A percentile compares a stretch with the other conserved stretches of the same genome.
Conservation (phyloP, 208 protist genomes). For the Leishmania amazonensis region DNA sequence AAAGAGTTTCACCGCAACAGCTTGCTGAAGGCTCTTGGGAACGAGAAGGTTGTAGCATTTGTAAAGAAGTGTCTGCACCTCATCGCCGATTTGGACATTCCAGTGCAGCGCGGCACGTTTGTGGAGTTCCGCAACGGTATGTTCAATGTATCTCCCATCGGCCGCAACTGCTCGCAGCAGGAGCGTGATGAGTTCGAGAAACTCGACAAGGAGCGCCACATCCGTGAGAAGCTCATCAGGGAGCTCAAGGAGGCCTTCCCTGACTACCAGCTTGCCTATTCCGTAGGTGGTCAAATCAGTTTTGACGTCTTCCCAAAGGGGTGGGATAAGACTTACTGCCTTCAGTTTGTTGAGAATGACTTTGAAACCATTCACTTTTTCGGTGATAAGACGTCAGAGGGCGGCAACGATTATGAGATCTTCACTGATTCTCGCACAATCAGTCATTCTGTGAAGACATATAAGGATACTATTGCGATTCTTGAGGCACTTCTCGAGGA, state of each 20-base stretch:
- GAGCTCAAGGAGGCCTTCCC: slow-evolving; percentile 84
- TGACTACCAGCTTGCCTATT: slow-evolving; percentile 95
- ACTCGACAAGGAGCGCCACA: slow-evolving; percentile 96
- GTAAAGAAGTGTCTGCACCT: slow-evolving; percentile 95
- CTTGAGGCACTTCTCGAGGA: slow-evolving; percentile 77
- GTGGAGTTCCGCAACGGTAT: slow-evolving; percentile 99
- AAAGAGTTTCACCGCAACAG: slow-evolving; percentile 91
- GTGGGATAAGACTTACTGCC: slow-evolving; percentile 99
- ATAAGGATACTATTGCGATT: slow-evolving; percentile 95
- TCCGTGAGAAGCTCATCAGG: slow-evolving; percentile 95
- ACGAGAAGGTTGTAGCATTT: slow-evolving; percentile 95
- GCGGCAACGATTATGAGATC: slow-evolving; percentile 99
- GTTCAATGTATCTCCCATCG: slow-evolving; percentile 99
- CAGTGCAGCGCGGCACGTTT: slow-evolving; percentile 99
- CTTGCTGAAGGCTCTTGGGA: slow-evolving; percentile 92
- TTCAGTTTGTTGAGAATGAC: slow-evolving; percentile 95
- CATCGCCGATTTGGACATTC: slow-evolving; percentile 97
- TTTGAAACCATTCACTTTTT: slow-evolving; percentile 99
- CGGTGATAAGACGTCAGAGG: slow-evolving; percentile 98
- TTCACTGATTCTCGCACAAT: slow-evolving; percentile 88
- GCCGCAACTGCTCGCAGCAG: slow-evolving; percentile 97
- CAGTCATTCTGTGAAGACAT: slow-evolving; percentile 94
- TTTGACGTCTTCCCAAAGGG: slow-evolving; percentile 99
- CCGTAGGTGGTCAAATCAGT: slow-evolving; percentile 99
- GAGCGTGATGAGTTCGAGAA: slow-evolving; percentile 98